Evolutionary conservation across 345 rosid genomes (phyloP).

Genomic region (Lepidium sativum): DNA sequence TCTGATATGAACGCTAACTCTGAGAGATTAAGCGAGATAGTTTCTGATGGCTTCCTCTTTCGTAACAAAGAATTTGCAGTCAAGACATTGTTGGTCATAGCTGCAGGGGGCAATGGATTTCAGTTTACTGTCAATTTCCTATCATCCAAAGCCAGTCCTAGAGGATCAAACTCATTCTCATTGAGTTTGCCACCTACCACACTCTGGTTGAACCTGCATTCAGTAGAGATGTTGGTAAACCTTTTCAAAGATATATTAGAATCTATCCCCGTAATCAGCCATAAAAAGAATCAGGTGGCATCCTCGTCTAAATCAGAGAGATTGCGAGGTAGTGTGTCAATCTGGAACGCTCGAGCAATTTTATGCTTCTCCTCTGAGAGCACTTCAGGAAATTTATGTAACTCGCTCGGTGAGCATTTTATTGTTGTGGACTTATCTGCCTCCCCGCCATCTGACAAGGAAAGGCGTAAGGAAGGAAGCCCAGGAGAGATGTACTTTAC

Average conservation of each 20-base stretch:
- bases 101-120: slow-evolving; percentile 47
- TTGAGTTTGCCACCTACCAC: slow-evolving; percentile 54
- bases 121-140: slow-evolving; percentile 30
- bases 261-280: slow-evolving; percentile 28
- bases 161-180: slow-evolving; percentile 43
- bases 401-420: slow-evolving; percentile 50
- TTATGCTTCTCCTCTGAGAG: slow-evolving; percentile 61
- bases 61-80: slow-evolving; percentile 32
- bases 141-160: slow-evolving; percentile 33
- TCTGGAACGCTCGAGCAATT: slow-evolving; percentile 60
- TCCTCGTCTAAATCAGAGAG: slow-evolving; percentile 37
- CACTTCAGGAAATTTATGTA: slow-evolving; percentile 28
- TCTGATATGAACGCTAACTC: slow-evolving; percentile 27
- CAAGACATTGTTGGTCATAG: slow-evolving; percentile 51
- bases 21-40: slow-evolving; percentile 25
- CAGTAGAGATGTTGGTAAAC: slow-evolving; percentile 41
- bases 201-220: slow-evolving; percentile 62
- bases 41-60: slow-evolving; percentile 31
- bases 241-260: slow-evolving; percentile 46
- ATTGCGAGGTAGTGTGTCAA: slow-evolving; percentile 44
- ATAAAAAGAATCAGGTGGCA: slow-evolving; percentile 20
- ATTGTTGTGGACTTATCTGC: slow-evolving; percentile 58
- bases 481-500: slow-evolving; percentile 34
- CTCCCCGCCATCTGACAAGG: slow-evolving; percentile 31
- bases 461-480: slow-evolving; percentile 27